Evolutionary conservation across 2,329 filamentous ascomycete genomes (phyloP).

Genomic region (Fusarium protoensiforme): DNA sequence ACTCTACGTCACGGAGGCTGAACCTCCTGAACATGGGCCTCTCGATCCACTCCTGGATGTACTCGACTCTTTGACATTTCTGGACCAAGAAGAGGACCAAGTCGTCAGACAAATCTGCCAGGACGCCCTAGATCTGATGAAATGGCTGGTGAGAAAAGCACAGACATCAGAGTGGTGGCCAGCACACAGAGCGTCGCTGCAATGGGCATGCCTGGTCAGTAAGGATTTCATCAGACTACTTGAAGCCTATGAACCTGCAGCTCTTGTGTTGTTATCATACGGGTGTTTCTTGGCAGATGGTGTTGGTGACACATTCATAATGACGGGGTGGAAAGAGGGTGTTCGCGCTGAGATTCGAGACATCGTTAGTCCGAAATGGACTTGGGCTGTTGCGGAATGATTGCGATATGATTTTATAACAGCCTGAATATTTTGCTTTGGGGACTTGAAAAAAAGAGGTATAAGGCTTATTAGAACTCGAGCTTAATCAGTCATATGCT

Average conservation of each 20-base stretch:
- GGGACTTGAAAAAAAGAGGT: no score
- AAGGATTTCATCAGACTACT: not conserved
- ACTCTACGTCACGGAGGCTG: not conserved
- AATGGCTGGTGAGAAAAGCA: constrained; percentile 5
- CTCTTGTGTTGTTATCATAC: not conserved
- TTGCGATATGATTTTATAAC: not conserved
- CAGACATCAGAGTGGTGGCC: constrained; percentile 5
- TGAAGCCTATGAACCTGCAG: not conserved
- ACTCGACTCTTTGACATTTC: constrained; percentile 1
- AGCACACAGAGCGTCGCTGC: not conserved
- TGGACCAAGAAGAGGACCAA: not conserved
- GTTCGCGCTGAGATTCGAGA: constrained; percentile 2
- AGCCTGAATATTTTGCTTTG: no score
- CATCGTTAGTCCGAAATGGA: not conserved
- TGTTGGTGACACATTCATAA: constrained; percentile 6
- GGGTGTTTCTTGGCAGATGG: constrained; percentile 1
- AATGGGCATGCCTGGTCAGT: not conserved
- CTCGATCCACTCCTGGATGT: not conserved
- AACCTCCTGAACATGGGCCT: not conserved
- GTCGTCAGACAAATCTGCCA: constrained; percentile 1
- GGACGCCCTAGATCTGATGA: constrained; percentile 4
- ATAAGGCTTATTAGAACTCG: no score
- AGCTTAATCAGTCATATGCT: no score
- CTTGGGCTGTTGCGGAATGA: not conserved
- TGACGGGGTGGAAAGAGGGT: constrained; percentile 3